Evolutionary conservation across 2,329 filamentous ascomycete genomes (phyloP).

Genomic region (Eutypella sp.): DNA sequence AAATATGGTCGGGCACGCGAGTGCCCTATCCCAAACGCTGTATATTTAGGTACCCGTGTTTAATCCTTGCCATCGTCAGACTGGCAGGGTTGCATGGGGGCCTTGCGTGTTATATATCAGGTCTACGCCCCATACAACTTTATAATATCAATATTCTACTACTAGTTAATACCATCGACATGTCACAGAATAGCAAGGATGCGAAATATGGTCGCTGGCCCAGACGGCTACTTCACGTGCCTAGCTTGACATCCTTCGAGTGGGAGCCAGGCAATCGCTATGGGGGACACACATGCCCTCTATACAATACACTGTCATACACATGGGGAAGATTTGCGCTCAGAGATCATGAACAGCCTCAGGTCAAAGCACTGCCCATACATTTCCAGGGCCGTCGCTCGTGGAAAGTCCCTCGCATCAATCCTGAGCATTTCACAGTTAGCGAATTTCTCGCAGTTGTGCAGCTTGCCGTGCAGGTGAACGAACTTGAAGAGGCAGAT

Average conservation of each 20-base stretch:
- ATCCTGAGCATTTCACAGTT: constrained; percentile 3
- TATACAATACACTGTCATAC: constrained; percentile 1
- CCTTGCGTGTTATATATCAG: too few species aligned
- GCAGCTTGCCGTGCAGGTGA: background rate
- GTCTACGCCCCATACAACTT: too few species aligned
- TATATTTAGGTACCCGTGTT: too few species aligned
- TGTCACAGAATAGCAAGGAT: background rate
- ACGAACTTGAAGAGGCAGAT: background rate
- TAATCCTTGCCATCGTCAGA: too few species aligned
- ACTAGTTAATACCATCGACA: too few species aligned
- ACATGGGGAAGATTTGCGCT: constrained; percentile 1
- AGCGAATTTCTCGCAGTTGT: background rate
- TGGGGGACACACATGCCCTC: background rate
- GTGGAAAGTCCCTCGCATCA: constrained; percentile 4
- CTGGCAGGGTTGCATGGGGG: too few species aligned
- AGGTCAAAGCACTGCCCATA: background rate
- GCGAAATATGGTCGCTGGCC: background rate
- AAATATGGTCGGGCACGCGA: too few species aligned
- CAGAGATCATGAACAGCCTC: background rate
- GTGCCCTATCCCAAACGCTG: too few species aligned
- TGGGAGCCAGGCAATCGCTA: constrained; percentile 1
- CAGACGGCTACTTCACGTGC: constrained; percentile 1
- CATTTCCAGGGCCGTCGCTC: background rate
- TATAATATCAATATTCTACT: too few species aligned
- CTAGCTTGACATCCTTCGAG: constrained; percentile 1